Base-by-base conservation (phyloP, 495 filamentous ascomycete genomes). In the Trichoderma virens region DNA sequence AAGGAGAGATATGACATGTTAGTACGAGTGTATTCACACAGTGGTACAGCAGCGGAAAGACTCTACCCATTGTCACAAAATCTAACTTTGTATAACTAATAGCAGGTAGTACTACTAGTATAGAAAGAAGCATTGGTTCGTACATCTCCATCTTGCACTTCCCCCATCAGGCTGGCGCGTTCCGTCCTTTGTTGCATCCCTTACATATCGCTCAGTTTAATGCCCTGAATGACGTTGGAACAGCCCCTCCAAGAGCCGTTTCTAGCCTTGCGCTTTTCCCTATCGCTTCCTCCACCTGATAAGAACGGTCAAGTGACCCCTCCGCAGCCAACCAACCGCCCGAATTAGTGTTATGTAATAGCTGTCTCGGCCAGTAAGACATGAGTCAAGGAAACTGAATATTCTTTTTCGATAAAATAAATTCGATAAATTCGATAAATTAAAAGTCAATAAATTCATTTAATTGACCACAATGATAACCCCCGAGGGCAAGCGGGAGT, bases 351-450 rank as follows among this genome's bases (percentile, higher is more conserved):
- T 56, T 56, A 56, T 27, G 51, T 56, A 56, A 56, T 56, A 30
- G 51, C 51, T 8, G 51, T 14, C 51, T 30, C 27, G 25, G 51
- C 51, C 51, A 56, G 51, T 56, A 56, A 56, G 25, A 56, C 51
- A 30, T 56, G 51, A 56, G 51, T 56, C 51, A 56, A 56, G 51
- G 51, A 56, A 56, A 56, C 51, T 56, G 51, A 28, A 28, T 47
- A 13, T 56, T 20, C 20, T 28, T 13, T 18, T 27, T 28, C 51
- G 51, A 56, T 56, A 56, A 56, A 56, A 28, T 56, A 14, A 27
- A 47, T n/a, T 47, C n/a, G 18, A 47, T 47, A 28, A 30, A 28
- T 56, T 56, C 25, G 5, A 56, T 56, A 56, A 56, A 56, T 25
- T 47, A 27, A 16, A 2, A 31, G 18, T 18, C 18, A 16, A 45